A percentile compares a stretch with the other conserved stretches of the same genome.
These are phyloP conservation scores for Colletotrichum sp. DNA, from an alignment of 2,329 filamentous ascomycete species.

Conservation along the genomic window DNA sequence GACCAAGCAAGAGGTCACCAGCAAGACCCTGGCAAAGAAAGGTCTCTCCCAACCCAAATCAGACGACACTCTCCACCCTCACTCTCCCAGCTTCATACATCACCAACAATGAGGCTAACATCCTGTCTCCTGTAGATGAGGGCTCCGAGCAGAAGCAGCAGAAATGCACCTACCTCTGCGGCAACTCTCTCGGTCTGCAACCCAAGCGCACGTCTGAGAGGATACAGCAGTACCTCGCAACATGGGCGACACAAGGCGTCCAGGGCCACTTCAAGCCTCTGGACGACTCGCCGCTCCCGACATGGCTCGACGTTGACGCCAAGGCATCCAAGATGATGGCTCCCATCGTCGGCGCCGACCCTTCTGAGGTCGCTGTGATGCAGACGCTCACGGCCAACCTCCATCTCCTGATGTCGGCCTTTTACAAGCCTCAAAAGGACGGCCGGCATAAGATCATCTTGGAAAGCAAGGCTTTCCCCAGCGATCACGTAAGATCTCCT, in stretches of 20 bases:
- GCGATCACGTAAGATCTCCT: constrained; percentile 69
- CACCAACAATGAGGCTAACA: not conserved
- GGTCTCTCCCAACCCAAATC: constrained; percentile 1
- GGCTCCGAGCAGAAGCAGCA: not conserved
- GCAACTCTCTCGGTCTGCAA: constrained; percentile 88
- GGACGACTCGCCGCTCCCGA: constrained; percentile 66
- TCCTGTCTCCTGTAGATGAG: not conserved
- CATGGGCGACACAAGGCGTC: constrained; percentile 82
- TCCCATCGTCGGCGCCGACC: constrained; percentile 70
- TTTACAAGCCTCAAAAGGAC: constrained; percentile 69
- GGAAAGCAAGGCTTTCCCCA: constrained; percentile 85
- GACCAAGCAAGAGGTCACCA: constrained; percentile 37
- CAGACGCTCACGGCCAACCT: constrained; percentile 80
- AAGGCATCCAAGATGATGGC: constrained; percentile 71
- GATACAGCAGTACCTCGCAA: constrained; percentile 72
- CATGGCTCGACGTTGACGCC: constrained; percentile 77
- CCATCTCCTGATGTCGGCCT: constrained; percentile 80
- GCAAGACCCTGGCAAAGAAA: constrained; percentile 29
- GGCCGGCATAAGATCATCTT: constrained; percentile 74
- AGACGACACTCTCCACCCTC: not conserved
- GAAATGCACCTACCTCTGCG: constrained; percentile 79
- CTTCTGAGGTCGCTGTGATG: constrained; percentile 80
- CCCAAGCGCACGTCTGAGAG: constrained; percentile 64
- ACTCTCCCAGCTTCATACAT: not conserved
- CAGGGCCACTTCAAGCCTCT: constrained; percentile 78